Base-by-base conservation (phyloP, 768 basidiomycete species). In the Podaxis rugospora region DNA sequence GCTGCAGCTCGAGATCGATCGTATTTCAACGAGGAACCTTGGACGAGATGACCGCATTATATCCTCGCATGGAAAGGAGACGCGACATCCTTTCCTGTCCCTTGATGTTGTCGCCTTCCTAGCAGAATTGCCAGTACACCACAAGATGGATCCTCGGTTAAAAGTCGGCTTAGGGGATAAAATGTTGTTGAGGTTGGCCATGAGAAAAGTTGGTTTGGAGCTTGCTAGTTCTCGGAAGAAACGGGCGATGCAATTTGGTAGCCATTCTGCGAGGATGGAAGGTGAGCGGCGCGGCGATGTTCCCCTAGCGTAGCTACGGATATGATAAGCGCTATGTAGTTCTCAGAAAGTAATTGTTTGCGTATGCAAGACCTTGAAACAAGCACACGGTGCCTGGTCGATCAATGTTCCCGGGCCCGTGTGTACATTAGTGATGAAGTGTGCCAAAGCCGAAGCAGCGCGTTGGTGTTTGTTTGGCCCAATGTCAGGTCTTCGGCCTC, bases 231-330 rank as follows among this genome's bases (percentile, higher is more conserved):
- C 66, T 55, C 78, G 92, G 64, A 94, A 90, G 71, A 99, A 99
- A 75, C 73, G 91, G 61, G 97, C 97, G 13, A 97, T 98, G 91
- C 97, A 98, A 68, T 99, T 99, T 75, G 96, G 96, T 16, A 91
- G 84, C 67, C 86, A 87, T 72, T 90, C 92, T 32, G 92, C 92
- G 16, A 77, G 91, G 61, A 93, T 94, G 92, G 86, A 88, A 16
- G 87, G 84, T 2, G 83, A 84, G 51, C 74, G 72, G 61, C 80
- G 81, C 39, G 90, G 89, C 1, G 83, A 86, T 69, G 68, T 67
- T 21, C 62, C 69, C 6, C 64, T 80, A 65, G 70, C 76, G 42
- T 66, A 61, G 61, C n/a, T 16, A 44, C 14, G n/a, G 42, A 5
- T n/a, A n/a, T 9, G 16, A 18, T 44, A 18, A 18, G 18, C 5